Percentiles rank a stretch among this genome's conserved stretches.
Evolutionary conservation across 202 grass and related monocot species (phyloP).

Genomic region (Digitaria exilis): DNA sequence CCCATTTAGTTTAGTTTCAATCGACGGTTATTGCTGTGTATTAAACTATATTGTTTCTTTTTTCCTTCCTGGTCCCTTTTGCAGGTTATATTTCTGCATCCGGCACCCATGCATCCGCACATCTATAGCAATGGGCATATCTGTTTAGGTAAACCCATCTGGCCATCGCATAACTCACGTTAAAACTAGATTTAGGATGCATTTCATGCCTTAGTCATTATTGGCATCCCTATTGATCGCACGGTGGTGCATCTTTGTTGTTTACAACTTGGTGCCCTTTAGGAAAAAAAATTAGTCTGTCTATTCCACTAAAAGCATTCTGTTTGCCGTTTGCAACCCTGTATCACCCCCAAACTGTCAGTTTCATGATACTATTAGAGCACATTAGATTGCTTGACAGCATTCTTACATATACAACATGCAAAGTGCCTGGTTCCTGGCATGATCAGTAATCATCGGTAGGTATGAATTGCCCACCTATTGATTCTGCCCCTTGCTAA

Average conservation of each 20-base stretch:
- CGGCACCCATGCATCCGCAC: constrained; percentile 81
- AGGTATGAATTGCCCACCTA: not conserved
- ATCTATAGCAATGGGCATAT: constrained; percentile 96
- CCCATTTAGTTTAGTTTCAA: not conserved
- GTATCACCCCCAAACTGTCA: not conserved
- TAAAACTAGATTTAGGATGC: not conserved
- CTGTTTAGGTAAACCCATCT: constrained; percentile 67
- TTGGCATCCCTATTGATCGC: not conserved
- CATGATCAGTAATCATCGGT: not conserved
- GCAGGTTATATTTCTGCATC: constrained; percentile 92
- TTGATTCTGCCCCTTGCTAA: not conserved
- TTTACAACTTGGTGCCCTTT: not conserved
- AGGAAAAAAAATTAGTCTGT: not conserved
- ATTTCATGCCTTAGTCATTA: not conserved
- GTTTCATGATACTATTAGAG: not conserved
- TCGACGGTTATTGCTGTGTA: not conserved
- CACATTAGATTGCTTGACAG: not conserved
- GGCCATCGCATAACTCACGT: not conserved
- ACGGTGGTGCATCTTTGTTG: not conserved
- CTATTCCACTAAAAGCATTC: not conserved
- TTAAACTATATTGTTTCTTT: constrained; percentile 1
- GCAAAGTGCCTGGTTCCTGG: not conserved
- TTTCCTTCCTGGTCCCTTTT: constrained; percentile 19
- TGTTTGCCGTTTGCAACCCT: not conserved
- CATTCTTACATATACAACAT: not conserved